Conservation (phyloP, 805 yeast genomes). For the Ogataea philodendri region DNA sequence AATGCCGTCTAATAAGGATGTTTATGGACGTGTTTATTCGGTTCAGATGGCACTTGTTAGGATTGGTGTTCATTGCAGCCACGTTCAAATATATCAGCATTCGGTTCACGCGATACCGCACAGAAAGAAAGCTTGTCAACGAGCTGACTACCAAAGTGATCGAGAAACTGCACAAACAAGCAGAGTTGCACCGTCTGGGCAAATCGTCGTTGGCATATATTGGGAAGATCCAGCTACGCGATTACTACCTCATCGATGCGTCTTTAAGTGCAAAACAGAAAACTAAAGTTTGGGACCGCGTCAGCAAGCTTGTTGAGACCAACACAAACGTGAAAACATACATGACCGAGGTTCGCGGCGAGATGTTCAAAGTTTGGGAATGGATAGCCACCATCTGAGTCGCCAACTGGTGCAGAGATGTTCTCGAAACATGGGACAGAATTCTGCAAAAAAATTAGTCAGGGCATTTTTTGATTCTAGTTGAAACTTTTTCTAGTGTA, state of each 20-base stretch:
- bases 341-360: constrained; percentile 77
- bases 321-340: constrained; percentile 64
- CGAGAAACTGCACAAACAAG: constrained; percentile 48
- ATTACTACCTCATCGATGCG: constrained; percentile 49
- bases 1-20: constrained; percentile 29
- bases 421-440: too few species aligned
- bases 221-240: constrained; percentile 72
- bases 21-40: constrained; percentile 23
- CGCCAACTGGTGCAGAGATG: constrained; percentile 12
- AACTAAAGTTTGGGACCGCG: constrained; percentile 56
- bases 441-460: constrained; percentile 3
- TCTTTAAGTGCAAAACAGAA: constrained; percentile 37
- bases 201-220: constrained; percentile 46
- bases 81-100: constrained; percentile 5
- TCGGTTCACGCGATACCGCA: constrained; percentile 21
- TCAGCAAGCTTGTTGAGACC: constrained; percentile 55
- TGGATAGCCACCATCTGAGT: constrained; percentile 56
- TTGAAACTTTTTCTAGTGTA: constrained; percentile 10
- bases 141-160: constrained; percentile 48
- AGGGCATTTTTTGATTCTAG: constrained; percentile 6
- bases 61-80: constrained; percentile 7
- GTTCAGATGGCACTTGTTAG: constrained; percentile 25
- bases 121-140: constrained; percentile 42
- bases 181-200: constrained; percentile 34
- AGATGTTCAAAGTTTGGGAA: constrained; percentile 83